phyloP scores from a whole-genome alignment of 345 rosid species.

The Heritiera fomes region DNA sequence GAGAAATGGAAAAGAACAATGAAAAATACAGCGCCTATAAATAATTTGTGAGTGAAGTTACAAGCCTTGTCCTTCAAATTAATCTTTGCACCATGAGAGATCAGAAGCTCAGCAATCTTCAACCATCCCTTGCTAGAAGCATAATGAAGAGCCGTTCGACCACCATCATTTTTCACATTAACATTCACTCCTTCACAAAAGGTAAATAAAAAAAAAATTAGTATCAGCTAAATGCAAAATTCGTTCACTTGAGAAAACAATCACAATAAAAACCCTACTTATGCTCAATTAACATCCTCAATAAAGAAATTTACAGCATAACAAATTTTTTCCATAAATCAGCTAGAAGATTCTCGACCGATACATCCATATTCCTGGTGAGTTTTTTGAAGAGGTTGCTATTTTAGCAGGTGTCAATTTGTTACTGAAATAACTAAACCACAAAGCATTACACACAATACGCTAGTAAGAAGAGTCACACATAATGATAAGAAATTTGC shows the following conservation, averaged over 20 bases:
- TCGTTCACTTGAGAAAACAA: background rate
- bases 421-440: too few relatives aligned
- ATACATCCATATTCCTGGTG: background rate
- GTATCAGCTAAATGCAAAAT: background rate
- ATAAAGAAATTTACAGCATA: background rate
- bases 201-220: background rate
- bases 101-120: constrained; percentile 65
- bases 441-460: too few relatives aligned
- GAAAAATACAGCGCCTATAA: background rate
- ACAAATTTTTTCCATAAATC: background rate
- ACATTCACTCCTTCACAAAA: constrained; percentile 67
- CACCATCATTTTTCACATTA: constrained; percentile 70
- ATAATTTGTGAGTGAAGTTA: constrained; percentile 24
- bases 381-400: too few relatives aligned
- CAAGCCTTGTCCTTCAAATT: constrained; percentile 73
- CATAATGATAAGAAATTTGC: too few relatives aligned
- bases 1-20: background rate
- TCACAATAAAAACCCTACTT: background rate
- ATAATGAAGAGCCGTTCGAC: constrained; percentile 92
- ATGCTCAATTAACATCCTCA: background rate
- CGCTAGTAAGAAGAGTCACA: too few relatives aligned
- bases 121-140: constrained; percentile 93
- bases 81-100: constrained; percentile 64
- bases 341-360: background rate
- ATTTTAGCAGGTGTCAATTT: too few relatives aligned